Base-by-base conservation (phyloP, 2,329 filamentous ascomycete genomes). In the Pyrenophora tritici-repentis region DNA sequence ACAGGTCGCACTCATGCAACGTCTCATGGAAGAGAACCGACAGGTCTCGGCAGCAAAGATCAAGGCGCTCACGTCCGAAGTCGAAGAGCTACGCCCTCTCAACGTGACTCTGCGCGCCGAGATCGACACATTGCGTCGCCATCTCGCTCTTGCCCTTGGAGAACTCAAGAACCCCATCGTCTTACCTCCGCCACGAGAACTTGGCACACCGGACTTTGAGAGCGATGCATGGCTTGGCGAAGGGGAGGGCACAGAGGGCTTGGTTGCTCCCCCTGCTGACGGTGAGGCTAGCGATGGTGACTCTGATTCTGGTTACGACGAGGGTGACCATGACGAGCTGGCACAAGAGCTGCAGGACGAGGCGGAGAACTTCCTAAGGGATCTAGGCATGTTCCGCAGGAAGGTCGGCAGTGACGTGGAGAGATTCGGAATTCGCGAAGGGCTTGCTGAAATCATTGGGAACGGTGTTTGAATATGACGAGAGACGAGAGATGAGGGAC, bases 21-120 rank as follows among this genome's bases (percentile, higher is more conserved):
- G 92, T 53, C 84, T 96, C 74, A 97, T 97, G 92, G 92, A 97
- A 73, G 94, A 99, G 76, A 88, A 87, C 57, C 86, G 88, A 53
- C 88, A 95, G 73, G 89, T 97, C 12, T 87, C 89, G 24, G 93
- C 97, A 70, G 91, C 89, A 78, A 97, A 96, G 81, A 96, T 99
- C 70, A 87, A 91, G 61, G 90, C 88, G 58, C 77, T 99, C 46
- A 88, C 73, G 0, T 63, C 63, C 18, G 79, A 81, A 59, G 73
- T 79, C 9, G 79, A 81, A 35, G 77, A 79, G 52, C 63, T 81
- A 14, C 66, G 77, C 8, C 78, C 78, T 3, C 59, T 66, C 49
- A 79, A 78, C 50, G 59, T 89, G 72, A 92, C 89, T 1, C 86
- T 81, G 17, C 68, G 65, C 24, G 66, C 68, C 26, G 78, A 99